Evolutionary conservation across 371 early-diverging fungal species (phyloP).

Genomic region (Lichtheimia ornata): DNA sequence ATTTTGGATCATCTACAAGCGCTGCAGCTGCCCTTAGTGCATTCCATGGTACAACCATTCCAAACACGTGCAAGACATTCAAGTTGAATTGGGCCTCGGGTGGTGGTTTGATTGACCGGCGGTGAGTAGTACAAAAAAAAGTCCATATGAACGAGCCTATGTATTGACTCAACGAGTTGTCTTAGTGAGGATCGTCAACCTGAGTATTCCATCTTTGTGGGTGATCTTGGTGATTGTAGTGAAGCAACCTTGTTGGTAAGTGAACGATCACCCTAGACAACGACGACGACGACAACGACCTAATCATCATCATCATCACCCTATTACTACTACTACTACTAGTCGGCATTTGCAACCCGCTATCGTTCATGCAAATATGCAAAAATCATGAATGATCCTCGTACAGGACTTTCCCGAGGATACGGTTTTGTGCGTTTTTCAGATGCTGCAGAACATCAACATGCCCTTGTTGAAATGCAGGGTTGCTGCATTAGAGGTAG

Average conservation of each 20-base stretch:
- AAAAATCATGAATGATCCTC: conserved; percentile 82
- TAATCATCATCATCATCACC: background rate
- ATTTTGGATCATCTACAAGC: conserved; percentile 52
- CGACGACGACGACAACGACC: background rate
- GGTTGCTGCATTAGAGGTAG: conserved; percentile 69
- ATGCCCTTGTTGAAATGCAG: conserved; percentile 81
- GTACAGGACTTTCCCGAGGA: conserved; percentile 75
- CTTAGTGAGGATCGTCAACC: conserved; percentile 57
- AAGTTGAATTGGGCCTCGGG: conserved; percentile 74
- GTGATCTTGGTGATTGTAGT: conserved; percentile 79
- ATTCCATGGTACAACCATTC: conserved; percentile 79
- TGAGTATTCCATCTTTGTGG: conserved; percentile 86
- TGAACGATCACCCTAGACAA: background rate
- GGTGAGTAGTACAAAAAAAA: conserved; percentile 16
- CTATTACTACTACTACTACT: no score
- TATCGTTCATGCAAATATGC: conserved; percentile 76
- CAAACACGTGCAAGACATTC: conserved; percentile 77
- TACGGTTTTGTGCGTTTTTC: conserved; percentile 86
- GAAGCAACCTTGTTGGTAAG: conserved; percentile 72
- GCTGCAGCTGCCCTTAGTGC: conserved; percentile 26
- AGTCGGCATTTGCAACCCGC: conserved; percentile 57
- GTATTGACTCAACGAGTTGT: no score
- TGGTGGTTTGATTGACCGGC: conserved; percentile 53
- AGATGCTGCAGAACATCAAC: conserved; percentile 71
- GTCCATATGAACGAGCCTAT: no score